phyloP scores from a whole-genome alignment of 345 rosid species.

The Rhodamnia rubescens region DNA sequence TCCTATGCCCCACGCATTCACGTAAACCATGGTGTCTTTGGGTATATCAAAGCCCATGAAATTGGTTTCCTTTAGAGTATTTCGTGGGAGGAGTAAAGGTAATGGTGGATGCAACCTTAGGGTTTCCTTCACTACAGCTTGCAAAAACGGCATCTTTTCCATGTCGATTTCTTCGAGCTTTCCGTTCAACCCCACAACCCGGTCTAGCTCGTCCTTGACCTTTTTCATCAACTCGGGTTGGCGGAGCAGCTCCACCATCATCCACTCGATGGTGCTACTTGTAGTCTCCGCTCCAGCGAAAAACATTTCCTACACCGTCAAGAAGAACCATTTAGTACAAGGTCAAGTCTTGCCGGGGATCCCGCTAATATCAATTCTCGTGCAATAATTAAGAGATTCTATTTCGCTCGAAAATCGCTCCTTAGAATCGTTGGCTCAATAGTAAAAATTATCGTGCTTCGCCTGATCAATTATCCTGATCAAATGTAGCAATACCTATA shows the following conservation, averaged over 20 bases:
- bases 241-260: not conserved
- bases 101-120: no score
- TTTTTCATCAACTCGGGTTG: not conserved
- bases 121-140: no score
- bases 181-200: not conserved
- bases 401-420: no score
- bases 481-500: no score
- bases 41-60: constrained; percentile 1
- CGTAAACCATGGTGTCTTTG: not conserved
- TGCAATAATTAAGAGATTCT: not conserved
- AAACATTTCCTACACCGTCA: not conserved
- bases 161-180: not conserved
- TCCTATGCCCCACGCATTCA: not conserved
- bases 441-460: no score
- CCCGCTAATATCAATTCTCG: not conserved
- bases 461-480: no score
- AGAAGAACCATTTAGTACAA: not conserved
- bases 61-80: not conserved
- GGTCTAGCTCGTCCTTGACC: not conserved
- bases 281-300: not conserved
- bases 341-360: not conserved
- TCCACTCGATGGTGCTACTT: not conserved
- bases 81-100: not conserved
- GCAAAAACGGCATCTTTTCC: not conserved
- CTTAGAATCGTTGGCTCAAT: no score